Percentiles rank a stretch among this genome's conserved stretches.
Conservation (phyloP, 345 rosid species). For the Mangifera indica region DNA sequence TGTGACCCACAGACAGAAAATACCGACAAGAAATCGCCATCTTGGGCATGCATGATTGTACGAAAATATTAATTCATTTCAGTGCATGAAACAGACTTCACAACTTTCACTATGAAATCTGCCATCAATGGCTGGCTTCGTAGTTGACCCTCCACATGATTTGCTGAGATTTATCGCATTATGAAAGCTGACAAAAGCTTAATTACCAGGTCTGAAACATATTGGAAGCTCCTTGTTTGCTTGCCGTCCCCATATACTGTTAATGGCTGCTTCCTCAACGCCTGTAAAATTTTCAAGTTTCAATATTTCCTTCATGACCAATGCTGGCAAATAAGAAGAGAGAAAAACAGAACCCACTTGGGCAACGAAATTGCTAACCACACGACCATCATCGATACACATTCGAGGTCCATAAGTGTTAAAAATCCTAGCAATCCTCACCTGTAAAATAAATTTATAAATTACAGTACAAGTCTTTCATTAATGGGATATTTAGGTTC, state of each 20-base stretch:
- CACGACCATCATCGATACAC: constrained; percentile 91
- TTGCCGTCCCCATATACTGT: constrained; percentile 92
- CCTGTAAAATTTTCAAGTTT: constrained; percentile 38
- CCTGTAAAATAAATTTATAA: constrained; percentile 33
- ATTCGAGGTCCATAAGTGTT: constrained; percentile 87
- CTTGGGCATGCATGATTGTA: not conserved
- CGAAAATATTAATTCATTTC: not conserved
- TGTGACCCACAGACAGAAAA: too few relatives aligned
- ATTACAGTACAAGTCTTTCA: too few relatives aligned
- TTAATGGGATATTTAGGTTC: too few relatives aligned
- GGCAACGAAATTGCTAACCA: constrained; percentile 86
- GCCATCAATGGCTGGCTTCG: too few relatives aligned
- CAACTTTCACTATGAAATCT: too few relatives aligned
- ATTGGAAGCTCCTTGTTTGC: constrained; percentile 89
- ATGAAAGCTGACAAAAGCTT: too few relatives aligned
- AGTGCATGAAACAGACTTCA: not conserved
- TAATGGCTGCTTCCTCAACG: constrained; percentile 76
- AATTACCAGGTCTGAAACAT: constrained; percentile 76
- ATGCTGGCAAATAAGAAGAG: not conserved
- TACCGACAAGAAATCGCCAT: not conserved
- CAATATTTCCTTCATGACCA: not conserved
- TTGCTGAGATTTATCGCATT: too few relatives aligned
- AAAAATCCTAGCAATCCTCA: constrained; percentile 78
- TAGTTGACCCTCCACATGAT: too few relatives aligned
- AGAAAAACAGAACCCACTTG: constrained; percentile 50